These are phyloP conservation scores for Aspergillus bridgeri DNA, from an alignment of 495 filamentous ascomycete genomes.

Conservation along the genomic window DNA sequence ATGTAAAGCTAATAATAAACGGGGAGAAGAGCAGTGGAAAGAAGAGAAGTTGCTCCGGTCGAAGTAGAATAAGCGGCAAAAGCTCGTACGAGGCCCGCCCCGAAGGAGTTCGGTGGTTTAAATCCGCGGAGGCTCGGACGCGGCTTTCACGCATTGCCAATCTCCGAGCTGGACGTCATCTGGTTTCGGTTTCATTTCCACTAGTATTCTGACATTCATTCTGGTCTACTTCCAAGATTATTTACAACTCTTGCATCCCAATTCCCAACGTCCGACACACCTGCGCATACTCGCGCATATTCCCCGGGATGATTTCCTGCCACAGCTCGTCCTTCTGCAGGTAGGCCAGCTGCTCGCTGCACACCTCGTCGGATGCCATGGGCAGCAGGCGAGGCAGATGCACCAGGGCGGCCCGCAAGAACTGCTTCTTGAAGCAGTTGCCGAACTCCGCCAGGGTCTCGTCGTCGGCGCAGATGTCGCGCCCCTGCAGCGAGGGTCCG, in stretches of 20 bases:
- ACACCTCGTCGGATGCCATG: constrained; percentile 40
- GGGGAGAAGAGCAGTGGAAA: constrained; percentile 2
- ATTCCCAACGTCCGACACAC: constrained; percentile 31
- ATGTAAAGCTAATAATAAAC: too few relatives aligned
- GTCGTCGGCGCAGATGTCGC: constrained; percentile 38
- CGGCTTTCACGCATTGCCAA: too few relatives aligned
- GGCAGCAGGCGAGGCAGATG: constrained; percentile 34
- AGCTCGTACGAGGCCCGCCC: neutral
- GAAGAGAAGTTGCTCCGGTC: too few relatives aligned
- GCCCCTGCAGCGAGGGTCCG: constrained; percentile 30
- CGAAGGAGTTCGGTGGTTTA: neutral
- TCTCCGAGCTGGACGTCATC: too few relatives aligned
- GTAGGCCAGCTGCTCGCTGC: constrained; percentile 34
- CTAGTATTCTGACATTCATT: too few relatives aligned
- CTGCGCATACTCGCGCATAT: constrained; percentile 43
- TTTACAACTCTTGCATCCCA: constrained; percentile 12
- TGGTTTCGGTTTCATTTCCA: too few relatives aligned
- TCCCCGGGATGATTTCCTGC: constrained; percentile 40
- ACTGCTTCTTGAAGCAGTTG: constrained; percentile 43
- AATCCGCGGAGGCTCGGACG: constrained; percentile 4
- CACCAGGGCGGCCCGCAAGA: constrained; percentile 32
- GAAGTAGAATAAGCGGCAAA: constrained; percentile 1
- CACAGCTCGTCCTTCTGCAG: constrained; percentile 36
- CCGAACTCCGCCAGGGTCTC: constrained; percentile 39
- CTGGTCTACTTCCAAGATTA: too few relatives aligned